Percentiles rank a stretch among this genome's conserved stretches.
Conservation (phyloP, 169 alveolate genomes). For the Besnoitia besnoiti region DNA sequence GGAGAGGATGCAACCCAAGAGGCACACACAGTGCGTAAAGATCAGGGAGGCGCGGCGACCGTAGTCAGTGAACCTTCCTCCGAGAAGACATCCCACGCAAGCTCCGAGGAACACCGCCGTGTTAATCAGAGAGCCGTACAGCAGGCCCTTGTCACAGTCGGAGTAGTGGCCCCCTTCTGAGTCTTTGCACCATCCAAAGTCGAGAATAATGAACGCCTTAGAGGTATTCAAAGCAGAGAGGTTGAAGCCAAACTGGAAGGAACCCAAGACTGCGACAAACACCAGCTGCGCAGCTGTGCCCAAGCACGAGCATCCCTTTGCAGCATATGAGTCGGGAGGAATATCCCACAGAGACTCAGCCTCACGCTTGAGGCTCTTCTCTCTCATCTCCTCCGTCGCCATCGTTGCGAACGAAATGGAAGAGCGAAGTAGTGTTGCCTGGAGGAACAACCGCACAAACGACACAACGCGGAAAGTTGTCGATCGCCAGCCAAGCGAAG, state of each 20-base stretch:
- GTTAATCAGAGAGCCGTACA: slow-evolving; percentile 66
- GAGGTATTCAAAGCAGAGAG: slow-evolving; percentile 68
- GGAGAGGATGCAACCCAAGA: slow-evolving; percentile 58
- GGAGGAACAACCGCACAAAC: too few relatives aligned
- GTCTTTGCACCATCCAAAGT: slow-evolving; percentile 70
- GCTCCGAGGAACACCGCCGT: slow-evolving; percentile 62
- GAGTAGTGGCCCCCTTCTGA: slow-evolving; percentile 20
- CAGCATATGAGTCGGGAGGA: slow-evolving; percentile 51
- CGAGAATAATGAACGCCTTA: slow-evolving; percentile 57
- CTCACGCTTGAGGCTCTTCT: slow-evolving; percentile 35
- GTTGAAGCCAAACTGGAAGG: slow-evolving; percentile 71
- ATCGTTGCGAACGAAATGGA: too few relatives aligned
- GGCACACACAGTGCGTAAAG: slow-evolving; percentile 46
- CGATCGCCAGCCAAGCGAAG: too few relatives aligned
- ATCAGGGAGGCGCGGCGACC: slow-evolving; percentile 68
- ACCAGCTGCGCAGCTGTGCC: slow-evolving; percentile 64
- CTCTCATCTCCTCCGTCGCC: slow-evolving; percentile 26
- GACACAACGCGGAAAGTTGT: too few relatives aligned
- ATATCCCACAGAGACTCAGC: slow-evolving; percentile 63
- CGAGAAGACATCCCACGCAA: slow-evolving; percentile 66
- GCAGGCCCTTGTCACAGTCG: slow-evolving; percentile 56
- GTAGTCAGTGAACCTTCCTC: slow-evolving; percentile 54
- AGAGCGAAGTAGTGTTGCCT: too few relatives aligned
- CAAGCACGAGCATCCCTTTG: slow-evolving; percentile 37
- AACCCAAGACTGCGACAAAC: slow-evolving; percentile 59